phyloP scores from a whole-genome alignment of 768 basidiomycete species.

The Rhodotorula sphaerocarpa region DNA sequence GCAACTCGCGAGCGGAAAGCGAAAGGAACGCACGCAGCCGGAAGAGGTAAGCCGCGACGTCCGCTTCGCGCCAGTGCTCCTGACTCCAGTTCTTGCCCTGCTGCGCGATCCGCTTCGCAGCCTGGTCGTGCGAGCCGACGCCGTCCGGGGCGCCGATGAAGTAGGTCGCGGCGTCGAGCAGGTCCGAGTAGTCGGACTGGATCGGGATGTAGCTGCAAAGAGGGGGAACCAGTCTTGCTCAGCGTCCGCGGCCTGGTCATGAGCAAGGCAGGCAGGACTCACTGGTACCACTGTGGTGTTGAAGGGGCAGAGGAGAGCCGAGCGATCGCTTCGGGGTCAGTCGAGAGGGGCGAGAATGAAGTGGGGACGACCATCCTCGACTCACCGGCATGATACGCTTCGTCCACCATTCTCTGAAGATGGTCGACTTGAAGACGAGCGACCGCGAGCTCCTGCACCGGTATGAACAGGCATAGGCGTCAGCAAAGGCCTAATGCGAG shows the following conservation, averaged over 20 bases:
- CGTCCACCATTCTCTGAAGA: slow-evolving; percentile 37
- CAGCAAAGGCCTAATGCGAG: background rate
- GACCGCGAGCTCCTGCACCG: slow-evolving; percentile 17
- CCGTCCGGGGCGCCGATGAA: slow-evolving; percentile 36
- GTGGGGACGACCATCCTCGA: too few relatives aligned
- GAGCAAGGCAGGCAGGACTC: background rate
- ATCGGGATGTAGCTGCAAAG: slow-evolving; percentile 34
- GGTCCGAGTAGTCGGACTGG: slow-evolving; percentile 38
- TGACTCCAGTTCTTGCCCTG: slow-evolving; percentile 32
- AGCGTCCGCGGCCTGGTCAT: too few relatives aligned
- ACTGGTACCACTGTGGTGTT: slow-evolving; percentile 20
- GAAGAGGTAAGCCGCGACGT: slow-evolving; percentile 36
- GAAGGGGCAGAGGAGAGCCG: too few relatives aligned
- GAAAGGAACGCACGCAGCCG: slow-evolving; percentile 17
- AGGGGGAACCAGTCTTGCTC: too few relatives aligned
- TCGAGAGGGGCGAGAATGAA: too few relatives aligned
- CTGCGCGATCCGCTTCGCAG: slow-evolving; percentile 26
- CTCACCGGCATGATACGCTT: slow-evolving; percentile 36
- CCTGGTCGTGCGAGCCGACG: slow-evolving; percentile 22
- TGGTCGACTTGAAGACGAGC: slow-evolving; percentile 35
- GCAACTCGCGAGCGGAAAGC: background rate
- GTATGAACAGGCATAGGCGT: too few relatives aligned
- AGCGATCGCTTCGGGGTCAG: too few relatives aligned
- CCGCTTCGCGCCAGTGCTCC: slow-evolving; percentile 29
- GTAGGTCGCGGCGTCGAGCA: slow-evolving; percentile 35